Evolutionary conservation across 306 rosid genomes (phyloP).

Genomic region (Vigna trinervia): DNA sequence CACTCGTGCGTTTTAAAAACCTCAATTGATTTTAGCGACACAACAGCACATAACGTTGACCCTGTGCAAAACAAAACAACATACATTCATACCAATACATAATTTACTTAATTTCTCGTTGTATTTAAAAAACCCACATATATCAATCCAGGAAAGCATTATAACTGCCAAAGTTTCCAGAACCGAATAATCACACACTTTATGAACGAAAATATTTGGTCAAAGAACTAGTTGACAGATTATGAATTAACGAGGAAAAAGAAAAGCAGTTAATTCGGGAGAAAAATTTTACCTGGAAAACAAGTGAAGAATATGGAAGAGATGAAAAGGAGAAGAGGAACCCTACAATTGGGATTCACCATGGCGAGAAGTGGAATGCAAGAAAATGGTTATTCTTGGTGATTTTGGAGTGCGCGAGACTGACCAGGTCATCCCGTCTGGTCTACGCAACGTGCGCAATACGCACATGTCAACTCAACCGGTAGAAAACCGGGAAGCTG

Average conservation of each 20-base stretch:
- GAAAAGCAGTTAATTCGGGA: neutral
- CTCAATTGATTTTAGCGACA: constrained; percentile 70
- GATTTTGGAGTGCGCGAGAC: neutral
- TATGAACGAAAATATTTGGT: neutral
- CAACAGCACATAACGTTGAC: constrained; percentile 58
- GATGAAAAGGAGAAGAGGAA: constrained; percentile 44
- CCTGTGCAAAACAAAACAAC: constrained; percentile 51
- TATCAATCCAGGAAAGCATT: neutral
- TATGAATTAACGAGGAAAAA: neutral
- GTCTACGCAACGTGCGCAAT: constrained; percentile 41
- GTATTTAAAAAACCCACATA: neutral
- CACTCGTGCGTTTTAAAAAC: constrained; percentile 71
- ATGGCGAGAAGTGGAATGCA: constrained; percentile 46
- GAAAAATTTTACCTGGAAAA: constrained; percentile 60
- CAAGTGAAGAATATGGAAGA: constrained; percentile 47
- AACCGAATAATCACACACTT: neutral
- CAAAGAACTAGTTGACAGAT: neutral
- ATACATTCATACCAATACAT: neutral
- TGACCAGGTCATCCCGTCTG: constrained; percentile 39
- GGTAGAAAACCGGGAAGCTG: neutral
- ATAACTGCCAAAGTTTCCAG: neutral
- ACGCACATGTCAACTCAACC: constrained; percentile 34
- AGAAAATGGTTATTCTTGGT: neutral
- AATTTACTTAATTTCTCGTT: neutral
- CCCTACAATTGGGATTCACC: constrained; percentile 48